These are phyloP conservation scores for Kodamaea plutei DNA, from an alignment of 1,139 yeast species.

Conservation along the genomic window DNA sequence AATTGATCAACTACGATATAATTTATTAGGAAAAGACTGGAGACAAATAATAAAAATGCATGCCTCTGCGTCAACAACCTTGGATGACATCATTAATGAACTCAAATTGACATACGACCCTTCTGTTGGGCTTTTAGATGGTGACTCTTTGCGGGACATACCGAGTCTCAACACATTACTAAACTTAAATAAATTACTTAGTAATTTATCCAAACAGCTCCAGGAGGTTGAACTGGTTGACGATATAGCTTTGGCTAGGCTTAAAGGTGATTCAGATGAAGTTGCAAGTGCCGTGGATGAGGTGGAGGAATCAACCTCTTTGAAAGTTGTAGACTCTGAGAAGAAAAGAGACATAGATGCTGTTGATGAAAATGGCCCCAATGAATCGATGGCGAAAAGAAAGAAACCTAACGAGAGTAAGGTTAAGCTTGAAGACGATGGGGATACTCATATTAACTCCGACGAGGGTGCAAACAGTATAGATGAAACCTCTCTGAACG, in stretches of 20 bases:
- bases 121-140: slow-evolving; percentile 57
- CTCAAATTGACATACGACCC: slow-evolving; percentile 54
- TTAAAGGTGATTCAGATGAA: slow-evolving; percentile 7
- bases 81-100: slow-evolving; percentile 51
- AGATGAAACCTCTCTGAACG: slow-evolving; percentile 3
- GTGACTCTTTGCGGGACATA: slow-evolving; percentile 46
- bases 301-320: neutral
- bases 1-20: too few species aligned
- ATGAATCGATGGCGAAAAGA: slow-evolving; percentile 6
- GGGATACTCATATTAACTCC: too few species aligned
- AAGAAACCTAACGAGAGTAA: slow-evolving; percentile 11
- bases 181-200: slow-evolving; percentile 44
- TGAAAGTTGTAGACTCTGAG: too few species aligned
- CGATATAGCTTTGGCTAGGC: slow-evolving; percentile 24
- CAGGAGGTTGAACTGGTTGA: slow-evolving; percentile 46
- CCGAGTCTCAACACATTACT: slow-evolving; percentile 46
- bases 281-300: slow-evolving; percentile 9
- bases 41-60: too few species aligned
- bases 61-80: slow-evolving; percentile 34
- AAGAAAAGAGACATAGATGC: slow-evolving; percentile 6
- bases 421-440: slow-evolving; percentile 8
- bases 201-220: slow-evolving; percentile 47
- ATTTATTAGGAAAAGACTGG: too few species aligned
- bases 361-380: slow-evolving; percentile 12
- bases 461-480: slow-evolving; percentile 3